Base-by-base conservation (phyloP, 2,329 filamentous ascomycete genomes). In the Rhexocercosporidium sp. region DNA sequence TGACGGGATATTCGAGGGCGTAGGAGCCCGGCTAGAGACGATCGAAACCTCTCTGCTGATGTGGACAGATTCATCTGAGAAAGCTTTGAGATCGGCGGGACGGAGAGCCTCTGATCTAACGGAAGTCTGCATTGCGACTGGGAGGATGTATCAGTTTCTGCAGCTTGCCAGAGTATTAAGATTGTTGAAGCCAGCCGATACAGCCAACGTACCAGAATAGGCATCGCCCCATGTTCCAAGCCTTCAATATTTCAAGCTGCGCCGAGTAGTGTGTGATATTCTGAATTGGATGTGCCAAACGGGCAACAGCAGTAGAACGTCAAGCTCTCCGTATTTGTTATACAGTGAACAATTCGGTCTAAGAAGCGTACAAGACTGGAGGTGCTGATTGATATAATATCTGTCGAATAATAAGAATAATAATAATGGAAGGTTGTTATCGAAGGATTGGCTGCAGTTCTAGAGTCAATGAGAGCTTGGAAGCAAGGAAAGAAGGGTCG, bases 81-180 rank as follows among this genome's bases (percentile, higher is more conserved):
- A 41, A n/a, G 37, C 27, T 54, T 31, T 54, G 41, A 60, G 49
- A 31, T 51, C 44, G 16, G 44, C 62, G 29, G 57, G 53, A 7
- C 27, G 65, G 37, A 66, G 64, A 57, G 68, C 37, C 47, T 63
- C 61, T 57, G 69, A 67, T 57, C 41, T 37, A 34, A 70, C 46
- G 70, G 70, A 66, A 60, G 71, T 68, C 41, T 64, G 70, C 70
- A 73, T 72, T 25, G 41, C 57, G 54, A 65, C 67, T 69, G 14
- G 18, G 41, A 46, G 22, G 51, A 47, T 56, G n/a, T 47, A 16
- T 65, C 69, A 64, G 49, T 31, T 64, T 63, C 60, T 67, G 67
- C 51, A 65, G 66, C 64, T 68, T 31, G 60, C 63, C 60, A 47
- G 29, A 14, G 29, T 57, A 9, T 51, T 60, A 18, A 61, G 31